phyloP scores from a whole-genome alignment of 352 stramenopile species.

The Globisporangium irregulare region DNA sequence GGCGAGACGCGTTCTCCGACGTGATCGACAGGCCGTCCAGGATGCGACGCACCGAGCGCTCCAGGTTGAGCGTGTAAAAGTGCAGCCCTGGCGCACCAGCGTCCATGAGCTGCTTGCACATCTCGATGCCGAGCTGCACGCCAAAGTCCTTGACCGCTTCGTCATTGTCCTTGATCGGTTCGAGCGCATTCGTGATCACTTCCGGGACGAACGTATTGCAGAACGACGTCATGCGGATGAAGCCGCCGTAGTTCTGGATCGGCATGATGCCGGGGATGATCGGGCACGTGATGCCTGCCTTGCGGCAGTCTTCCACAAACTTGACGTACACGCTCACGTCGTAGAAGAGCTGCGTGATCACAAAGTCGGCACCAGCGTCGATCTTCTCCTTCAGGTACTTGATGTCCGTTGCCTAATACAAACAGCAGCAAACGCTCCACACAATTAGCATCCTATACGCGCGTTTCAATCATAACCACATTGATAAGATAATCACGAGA shows the following conservation, averaged over 20 bases:
- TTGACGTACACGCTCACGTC: conserved; percentile 93
- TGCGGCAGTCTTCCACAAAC: conserved; percentile 92
- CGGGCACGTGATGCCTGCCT: conserved; percentile 91
- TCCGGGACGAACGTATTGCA: conserved; percentile 94
- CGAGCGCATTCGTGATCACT: conserved; percentile 73
- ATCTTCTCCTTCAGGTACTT: conserved; percentile 97
- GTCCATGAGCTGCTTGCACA: conserved; percentile 93
- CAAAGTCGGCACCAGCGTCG: conserved; percentile 97
- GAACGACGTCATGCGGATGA: conserved; percentile 98
- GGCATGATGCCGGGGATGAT: conserved; percentile 99
- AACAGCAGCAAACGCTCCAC: neutral
- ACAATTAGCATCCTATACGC: neutral
- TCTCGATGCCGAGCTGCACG: conserved; percentile 93
- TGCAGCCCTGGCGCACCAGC: conserved; percentile 85
- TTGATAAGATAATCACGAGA: neutral
- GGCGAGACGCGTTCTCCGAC: conserved; percentile 48
- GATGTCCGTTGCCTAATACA: conserved; percentile 87
- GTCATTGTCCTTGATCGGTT: conserved; percentile 95
- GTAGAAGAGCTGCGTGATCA: conserved; percentile 99
- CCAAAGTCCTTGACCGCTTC: conserved; percentile 95
- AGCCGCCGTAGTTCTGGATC: conserved; percentile 97
- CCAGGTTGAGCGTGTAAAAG: conserved; percentile 95
- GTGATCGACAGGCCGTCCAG: conserved; percentile 71
- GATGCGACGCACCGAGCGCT: conserved; percentile 88
- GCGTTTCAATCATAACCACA: neutral